A percentile compares a stretch with the other conserved stretches of the same genome.
phyloP scores from a whole-genome alignment of 208 protist species.

The Willaertia magna region DNA sequence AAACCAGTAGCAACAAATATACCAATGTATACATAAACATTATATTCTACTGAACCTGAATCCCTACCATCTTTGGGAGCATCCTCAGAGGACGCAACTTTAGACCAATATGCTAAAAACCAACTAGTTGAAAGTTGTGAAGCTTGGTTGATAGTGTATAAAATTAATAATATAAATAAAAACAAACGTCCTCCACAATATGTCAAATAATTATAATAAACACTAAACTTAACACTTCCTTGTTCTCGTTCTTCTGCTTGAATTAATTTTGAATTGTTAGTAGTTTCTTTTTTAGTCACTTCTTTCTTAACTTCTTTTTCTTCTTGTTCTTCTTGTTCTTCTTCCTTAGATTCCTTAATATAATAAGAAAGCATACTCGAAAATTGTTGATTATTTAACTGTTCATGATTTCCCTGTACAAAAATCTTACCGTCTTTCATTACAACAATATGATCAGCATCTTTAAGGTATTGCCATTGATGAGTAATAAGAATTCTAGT shows the following conservation, averaged over 20 bases:
- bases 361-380: background rate
- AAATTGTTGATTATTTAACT: background rate
- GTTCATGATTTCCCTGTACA: slow-evolving; percentile 10
- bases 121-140: slow-evolving; percentile 24
- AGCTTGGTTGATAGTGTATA: slow-evolving; percentile 39
- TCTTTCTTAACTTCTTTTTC: background rate
- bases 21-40: slow-evolving; percentile 7
- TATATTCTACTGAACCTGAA: too few species aligned
- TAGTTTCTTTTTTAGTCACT: background rate
- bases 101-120: slow-evolving; percentile 56
- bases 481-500: slow-evolving; percentile 81
- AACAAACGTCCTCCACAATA: slow-evolving; percentile 37
- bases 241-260: slow-evolving; percentile 44
- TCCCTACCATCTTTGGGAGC: too few species aligned
- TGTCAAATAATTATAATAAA: slow-evolving; percentile 48
- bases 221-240: slow-evolving; percentile 42
- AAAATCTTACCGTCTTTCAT: slow-evolving; percentile 48
- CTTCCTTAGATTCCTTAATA: background rate
- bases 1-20: slow-evolving; percentile 2
- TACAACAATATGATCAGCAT: slow-evolving; percentile 62
- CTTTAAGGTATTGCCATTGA: slow-evolving; percentile 64
- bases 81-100: background rate
- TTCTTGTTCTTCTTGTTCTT: background rate
- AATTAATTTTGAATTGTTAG: slow-evolving; percentile 36
- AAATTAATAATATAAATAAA: slow-evolving; percentile 37